Base-by-base conservation (phyloP, 2,329 filamentous ascomycete species). In the Dactylellina cionopaga region DNA sequence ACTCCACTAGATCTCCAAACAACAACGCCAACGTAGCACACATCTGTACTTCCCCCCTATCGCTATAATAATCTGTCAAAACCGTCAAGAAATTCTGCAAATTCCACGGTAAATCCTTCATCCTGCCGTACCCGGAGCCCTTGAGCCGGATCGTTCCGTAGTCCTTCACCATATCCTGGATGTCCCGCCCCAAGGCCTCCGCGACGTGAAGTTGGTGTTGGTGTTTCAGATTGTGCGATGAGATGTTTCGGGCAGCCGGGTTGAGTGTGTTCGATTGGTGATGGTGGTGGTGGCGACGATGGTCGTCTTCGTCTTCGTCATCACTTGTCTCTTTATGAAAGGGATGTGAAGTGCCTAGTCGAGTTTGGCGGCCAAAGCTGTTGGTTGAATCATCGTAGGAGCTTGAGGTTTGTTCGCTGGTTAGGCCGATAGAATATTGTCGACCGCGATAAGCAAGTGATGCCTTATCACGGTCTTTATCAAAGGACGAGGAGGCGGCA, bases 31-130 rank as follows among this genome's bases (percentile, higher is more conserved):
- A 43, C 4, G 74, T 75, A 35, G 75, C 75, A 66, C 71, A 74
- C 75, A 76, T 76, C 66, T 75, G 75, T 56, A 76, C 74, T 44
- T 75, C 74, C 25, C 74, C 73, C 37, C 65, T 59, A 29, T 73
- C 68, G 29, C 68, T 73, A 17, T 73, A 73, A 54, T 74, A 54
- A 44, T 76, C 74, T 3, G 70, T 70, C 27, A 75, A 55, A 35
- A 71, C 70, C 54, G 73, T 73, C 33, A 74, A 43, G 13, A 76
- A 68, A 9, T 41, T 73, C 49, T 76, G 75, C 15, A 74, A 47
- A 31, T 75, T 74, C 75, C 75, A 76, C 11, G 72, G 74, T 13
- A 74, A 41, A 10, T 73, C 60, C 9, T 55, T 65, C 59, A 66
- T 65, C 25, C 68, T 27, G n/a, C 68, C 68, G 59, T 65, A 62